Conservation (phyloP, 257 asterid genomes). For the Gardenia jasminoides region DNA sequence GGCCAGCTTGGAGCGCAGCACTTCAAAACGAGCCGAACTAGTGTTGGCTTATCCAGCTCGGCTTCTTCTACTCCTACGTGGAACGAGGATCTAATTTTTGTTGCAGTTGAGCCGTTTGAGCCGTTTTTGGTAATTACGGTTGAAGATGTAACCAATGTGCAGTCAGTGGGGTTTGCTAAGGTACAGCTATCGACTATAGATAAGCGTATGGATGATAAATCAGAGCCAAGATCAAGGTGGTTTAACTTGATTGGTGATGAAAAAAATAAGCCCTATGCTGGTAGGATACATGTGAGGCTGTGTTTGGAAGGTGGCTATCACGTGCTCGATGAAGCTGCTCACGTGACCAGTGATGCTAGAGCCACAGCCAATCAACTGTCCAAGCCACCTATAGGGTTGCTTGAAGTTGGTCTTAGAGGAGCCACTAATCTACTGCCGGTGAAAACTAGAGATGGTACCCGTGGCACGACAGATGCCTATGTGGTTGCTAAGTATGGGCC, state of each 20-base stretch:
- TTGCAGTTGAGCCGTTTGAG: constrained; percentile 97
- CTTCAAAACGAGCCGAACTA: constrained; percentile 76
- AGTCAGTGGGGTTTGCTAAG: constrained; percentile 56
- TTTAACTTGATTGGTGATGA: constrained; percentile 56
- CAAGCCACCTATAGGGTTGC: constrained; percentile 73
- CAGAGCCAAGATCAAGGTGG: constrained; percentile 87
- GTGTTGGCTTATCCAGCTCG: constrained; percentile 37
- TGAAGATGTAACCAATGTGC: constrained; percentile 61
- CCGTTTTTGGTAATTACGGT: constrained; percentile 70
- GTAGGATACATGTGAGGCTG: constrained; percentile 75
- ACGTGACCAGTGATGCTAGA: constrained; percentile 83
- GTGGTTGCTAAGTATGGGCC: constrained; percentile 93
- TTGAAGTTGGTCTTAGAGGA: constrained; percentile 84
- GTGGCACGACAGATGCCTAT: constrained; percentile 82
- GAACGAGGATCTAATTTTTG: constrained; percentile 86
- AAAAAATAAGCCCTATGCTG: constrained; percentile 54
- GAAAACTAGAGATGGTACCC: constrained; percentile 75
- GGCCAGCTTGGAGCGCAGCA: constrained; percentile 89
- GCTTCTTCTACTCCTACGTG: constrained; percentile 64
- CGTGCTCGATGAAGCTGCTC: constrained; percentile 94
- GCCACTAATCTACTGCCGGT: constrained; percentile 77
- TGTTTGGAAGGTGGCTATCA: constrained; percentile 93
- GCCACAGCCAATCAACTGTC: constrained; percentile 75
- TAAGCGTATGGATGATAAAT: constrained; percentile 67
- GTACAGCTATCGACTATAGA: constrained; percentile 72